These are phyloP conservation scores for Leccinum imitatum DNA, from an alignment of 768 basidiomycete genomes.

Conservation along the genomic window DNA sequence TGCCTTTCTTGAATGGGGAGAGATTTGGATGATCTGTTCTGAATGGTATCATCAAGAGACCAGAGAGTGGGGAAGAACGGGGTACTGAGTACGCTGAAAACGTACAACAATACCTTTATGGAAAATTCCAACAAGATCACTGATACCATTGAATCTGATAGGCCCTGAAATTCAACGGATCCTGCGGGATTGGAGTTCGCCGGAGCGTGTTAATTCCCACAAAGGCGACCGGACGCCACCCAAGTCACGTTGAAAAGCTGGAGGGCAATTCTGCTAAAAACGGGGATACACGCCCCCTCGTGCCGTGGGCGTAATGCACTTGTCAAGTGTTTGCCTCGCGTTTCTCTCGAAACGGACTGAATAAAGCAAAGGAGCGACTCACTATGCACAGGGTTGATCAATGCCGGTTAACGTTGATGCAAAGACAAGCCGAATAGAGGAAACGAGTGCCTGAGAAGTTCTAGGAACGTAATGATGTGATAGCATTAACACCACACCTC, in stretches of 20 bases:
- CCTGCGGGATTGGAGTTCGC: neutral
- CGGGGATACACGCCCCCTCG: neutral
- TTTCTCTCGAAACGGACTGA: neutral
- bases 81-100: neutral
- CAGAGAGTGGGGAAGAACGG: conserved; percentile 7
- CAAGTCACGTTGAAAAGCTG: too few relatives aligned
- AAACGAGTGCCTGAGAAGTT: neutral
- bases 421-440: neutral
- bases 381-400: neutral
- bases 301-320: conserved; percentile 2
- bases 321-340: neutral
- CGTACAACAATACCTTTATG: conserved; percentile 2
- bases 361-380: conserved; percentile 1
- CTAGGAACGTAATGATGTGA: neutral
- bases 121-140: neutral
- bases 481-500: neutral
- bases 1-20: conserved; percentile 20
- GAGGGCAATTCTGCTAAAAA: neutral
- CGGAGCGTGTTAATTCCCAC: neutral
- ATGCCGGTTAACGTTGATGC: neutral
- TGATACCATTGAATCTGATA: neutral
- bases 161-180: neutral
- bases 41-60: conserved; percentile 14
- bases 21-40: conserved; percentile 11
- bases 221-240: neutral